Conservation (phyloP, 768 basidiomycete species). For the Podaxis sp. region DNA sequence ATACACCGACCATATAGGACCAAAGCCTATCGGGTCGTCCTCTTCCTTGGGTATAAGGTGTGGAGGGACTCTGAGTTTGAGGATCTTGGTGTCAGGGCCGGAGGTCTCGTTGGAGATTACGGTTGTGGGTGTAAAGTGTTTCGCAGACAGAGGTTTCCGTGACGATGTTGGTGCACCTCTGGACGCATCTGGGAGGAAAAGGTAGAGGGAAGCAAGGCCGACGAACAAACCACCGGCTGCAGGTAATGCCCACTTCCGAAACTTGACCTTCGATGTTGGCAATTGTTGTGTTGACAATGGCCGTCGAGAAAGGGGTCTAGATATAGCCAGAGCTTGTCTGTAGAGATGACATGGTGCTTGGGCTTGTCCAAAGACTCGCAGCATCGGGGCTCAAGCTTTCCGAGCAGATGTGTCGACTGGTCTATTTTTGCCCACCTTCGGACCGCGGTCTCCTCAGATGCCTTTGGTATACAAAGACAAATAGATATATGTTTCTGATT, state of each 20-base stretch:
- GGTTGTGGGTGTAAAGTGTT: conserved; percentile 60
- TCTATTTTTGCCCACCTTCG: not conserved
- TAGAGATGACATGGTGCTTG: not conserved
- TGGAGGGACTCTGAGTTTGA: conserved; percentile 59
- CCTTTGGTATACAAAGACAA: conserved; percentile 4
- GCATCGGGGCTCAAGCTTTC: not conserved
- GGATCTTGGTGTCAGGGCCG: conserved; percentile 61
- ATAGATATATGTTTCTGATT: not conserved
- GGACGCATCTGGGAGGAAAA: conserved; percentile 51
- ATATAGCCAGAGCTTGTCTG: not conserved
- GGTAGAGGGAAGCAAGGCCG: conserved; percentile 43
- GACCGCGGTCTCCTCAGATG: not conserved
- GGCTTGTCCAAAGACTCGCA: not conserved
- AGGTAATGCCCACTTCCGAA: conserved; percentile 19
- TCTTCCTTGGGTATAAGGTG: conserved; percentile 31
- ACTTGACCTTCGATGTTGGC: not conserved
- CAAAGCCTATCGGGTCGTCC: conserved; percentile 23
- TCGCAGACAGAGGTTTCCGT: conserved; percentile 40
- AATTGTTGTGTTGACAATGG: not conserved
- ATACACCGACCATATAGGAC: conserved; percentile 72
- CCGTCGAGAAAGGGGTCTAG: not conserved
- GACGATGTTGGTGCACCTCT: conserved; percentile 42
- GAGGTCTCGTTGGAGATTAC: conserved; percentile 52
- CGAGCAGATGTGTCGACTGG: conserved; percentile 6
- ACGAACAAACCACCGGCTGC: conserved; percentile 38